These are phyloP conservation scores for Neurospora sp. DNA, from an alignment of 2,329 filamentous ascomycete species.

Conservation along the genomic window DNA sequence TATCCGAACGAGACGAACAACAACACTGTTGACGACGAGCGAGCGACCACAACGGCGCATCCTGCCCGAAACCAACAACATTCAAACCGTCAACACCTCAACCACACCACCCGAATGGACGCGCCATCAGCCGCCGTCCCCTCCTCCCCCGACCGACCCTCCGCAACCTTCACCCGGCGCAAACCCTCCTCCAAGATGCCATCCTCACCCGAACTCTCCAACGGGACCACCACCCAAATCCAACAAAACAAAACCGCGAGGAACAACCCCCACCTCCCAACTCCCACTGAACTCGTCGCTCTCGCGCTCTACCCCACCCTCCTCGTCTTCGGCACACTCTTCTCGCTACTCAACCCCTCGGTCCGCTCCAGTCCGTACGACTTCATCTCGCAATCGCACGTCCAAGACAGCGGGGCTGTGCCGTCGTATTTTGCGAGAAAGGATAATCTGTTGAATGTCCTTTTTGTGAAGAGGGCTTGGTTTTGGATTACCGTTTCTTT, in stretches of 20 bases:
- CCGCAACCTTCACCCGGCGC: slow-evolving; percentile 2
- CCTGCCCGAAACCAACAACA: too few relatives aligned
- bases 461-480: slow-evolving; percentile 96
- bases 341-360: slow-evolving; percentile 62
- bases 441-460: slow-evolving; percentile 79
- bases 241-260: slow-evolving; percentile 11
- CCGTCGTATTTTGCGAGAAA: slow-evolving; percentile 92
- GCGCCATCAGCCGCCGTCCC: neutral
- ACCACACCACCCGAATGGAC: too few relatives aligned
- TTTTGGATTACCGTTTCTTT: slow-evolving; percentile 77
- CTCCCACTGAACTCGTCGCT: slow-evolving; percentile 53
- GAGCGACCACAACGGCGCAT: too few relatives aligned
- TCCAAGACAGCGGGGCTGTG: slow-evolving; percentile 35
- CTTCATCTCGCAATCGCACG: slow-evolving; percentile 51
- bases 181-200: too few relatives aligned
- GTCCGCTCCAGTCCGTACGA: slow-evolving; percentile 57
- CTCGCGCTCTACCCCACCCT: slow-evolving; percentile 66
- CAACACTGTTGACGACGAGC: neutral
- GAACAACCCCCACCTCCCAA: slow-evolving; percentile 55
- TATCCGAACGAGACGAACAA: neutral
- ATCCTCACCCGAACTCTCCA: neutral
- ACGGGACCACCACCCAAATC: neutral
- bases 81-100: too few relatives aligned
- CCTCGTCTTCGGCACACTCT: slow-evolving; percentile 72
- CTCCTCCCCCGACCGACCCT: neutral